Base-by-base conservation (phyloP, 2,329 filamentous ascomycete genomes). In the Tolypocladium tundrense region DNA sequence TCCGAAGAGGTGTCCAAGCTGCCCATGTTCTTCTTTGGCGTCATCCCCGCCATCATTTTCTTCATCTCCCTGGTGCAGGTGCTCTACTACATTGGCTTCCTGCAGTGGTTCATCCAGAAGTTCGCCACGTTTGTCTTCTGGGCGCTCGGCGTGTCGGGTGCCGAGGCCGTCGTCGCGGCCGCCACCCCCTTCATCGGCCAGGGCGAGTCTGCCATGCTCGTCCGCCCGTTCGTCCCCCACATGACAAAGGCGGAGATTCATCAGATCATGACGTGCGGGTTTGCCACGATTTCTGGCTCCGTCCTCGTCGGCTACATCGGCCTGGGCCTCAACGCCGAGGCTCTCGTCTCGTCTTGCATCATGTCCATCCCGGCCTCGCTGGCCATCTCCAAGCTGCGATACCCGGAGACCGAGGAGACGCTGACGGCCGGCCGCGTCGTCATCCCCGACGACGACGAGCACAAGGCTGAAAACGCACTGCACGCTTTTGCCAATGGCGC, bases 301-400 rank as follows among this genome's bases (percentile, higher is more conserved):
- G 90, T 95, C 14, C 77, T 97, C 42, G 87, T 94, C 35, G 89
- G 88, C 16, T 97, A 96, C 72, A 92, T 96, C 62, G 77, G 79
- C 35, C 84, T 96, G 66, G 91, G 91, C 45, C 79, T 96, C 57
- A 94, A 91, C 71, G 79, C 89, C 1, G 88, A 95, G 70, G 91
- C 90, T 3, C 79, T 97, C 53, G 88, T 96, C 35, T 96, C 90
- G 2, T 92, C 89, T 9, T 96, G 91, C 69, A 91, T 96, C 71
- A 97, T 97, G 92, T 92, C 88, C 66, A 96, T 96, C 62, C 92
- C 92, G 0, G 91, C 91, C 1, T 95, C 91, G 4, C 80, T 97
- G 16, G 91, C 91, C 55, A 86, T 94, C 60, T 93, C 88, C 62
- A 96, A 96, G 76, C 80, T 96, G 66, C 88, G 92, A 58, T 96